Percentiles rank a stretch among this genome's conserved stretches.
Evolutionary conservation across 495 filamentous ascomycete species (phyloP).

Genomic region (Xylaria telfairii): DNA sequence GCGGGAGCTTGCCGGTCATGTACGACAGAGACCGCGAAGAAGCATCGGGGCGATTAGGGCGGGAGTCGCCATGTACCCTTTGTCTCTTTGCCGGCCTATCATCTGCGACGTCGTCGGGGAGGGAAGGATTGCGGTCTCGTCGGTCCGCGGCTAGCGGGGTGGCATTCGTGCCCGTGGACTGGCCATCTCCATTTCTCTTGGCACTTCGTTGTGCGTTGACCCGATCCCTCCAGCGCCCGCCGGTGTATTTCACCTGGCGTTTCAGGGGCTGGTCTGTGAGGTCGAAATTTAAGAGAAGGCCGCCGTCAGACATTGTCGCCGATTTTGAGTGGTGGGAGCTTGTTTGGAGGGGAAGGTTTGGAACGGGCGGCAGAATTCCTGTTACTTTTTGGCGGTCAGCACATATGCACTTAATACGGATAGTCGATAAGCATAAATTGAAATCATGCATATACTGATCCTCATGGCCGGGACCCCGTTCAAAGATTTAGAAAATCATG

Average conservation of each 20-base stretch:
- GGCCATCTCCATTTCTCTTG: slow-evolving; percentile 55
- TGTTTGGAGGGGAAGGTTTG: slow-evolving; percentile 21
- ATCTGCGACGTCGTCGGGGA: slow-evolving; percentile 31
- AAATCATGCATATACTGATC: slow-evolving; percentile 2
- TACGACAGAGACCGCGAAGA: slow-evolving; percentile 27
- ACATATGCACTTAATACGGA: not conserved
- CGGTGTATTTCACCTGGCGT: slow-evolving; percentile 74
- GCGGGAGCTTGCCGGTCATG: slow-evolving; percentile 28
- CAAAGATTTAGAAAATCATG: not conserved
- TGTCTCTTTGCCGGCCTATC: slow-evolving; percentile 51
- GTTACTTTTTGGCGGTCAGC: slow-evolving; percentile 36
- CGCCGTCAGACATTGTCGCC: slow-evolving; percentile 81
- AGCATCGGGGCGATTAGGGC: slow-evolving; percentile 23
- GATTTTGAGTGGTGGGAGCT: slow-evolving; percentile 10
- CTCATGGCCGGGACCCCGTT: not conserved
- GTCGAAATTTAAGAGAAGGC: slow-evolving; percentile 91
- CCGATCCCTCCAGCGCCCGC: slow-evolving; percentile 90
- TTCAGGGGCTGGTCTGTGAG: slow-evolving; percentile 66
- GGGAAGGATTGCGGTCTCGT: slow-evolving; percentile 27
- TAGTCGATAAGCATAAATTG: not conserved
- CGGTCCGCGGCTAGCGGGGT: slow-evolving; percentile 33
- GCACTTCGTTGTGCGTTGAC: slow-evolving; percentile 76
- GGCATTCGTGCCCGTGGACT: slow-evolving; percentile 34
- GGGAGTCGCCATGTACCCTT: slow-evolving; percentile 35
- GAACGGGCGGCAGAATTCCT: slow-evolving; percentile 32